Percentiles rank a stretch among this genome's conserved stretches.
These are phyloP conservation scores for Buddleja alternifolia DNA, from an alignment of 257 asterid species.

Conservation along the genomic window DNA sequence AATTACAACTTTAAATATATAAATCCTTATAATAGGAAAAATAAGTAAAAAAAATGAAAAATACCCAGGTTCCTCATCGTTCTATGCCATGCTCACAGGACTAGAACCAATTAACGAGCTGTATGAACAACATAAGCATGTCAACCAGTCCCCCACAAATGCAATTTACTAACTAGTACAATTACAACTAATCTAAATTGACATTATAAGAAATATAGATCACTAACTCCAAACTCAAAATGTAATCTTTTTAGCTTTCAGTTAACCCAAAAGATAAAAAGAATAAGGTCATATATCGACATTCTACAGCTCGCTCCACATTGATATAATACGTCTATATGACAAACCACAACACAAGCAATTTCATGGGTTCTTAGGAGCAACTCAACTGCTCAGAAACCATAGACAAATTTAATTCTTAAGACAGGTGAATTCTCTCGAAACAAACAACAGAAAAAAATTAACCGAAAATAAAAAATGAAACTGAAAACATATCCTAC, in stretches of 20 bases:
- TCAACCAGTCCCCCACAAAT: background rate
- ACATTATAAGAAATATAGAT: background rate
- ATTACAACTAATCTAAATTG: background rate
- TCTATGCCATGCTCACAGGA: background rate
- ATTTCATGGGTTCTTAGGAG: constrained; percentile 4
- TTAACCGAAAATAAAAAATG: background rate
- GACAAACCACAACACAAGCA: constrained; percentile 6
- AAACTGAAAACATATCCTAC: constrained; percentile 11
- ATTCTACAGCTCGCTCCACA: background rate
- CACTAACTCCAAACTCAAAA: background rate
- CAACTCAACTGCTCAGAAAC: constrained; percentile 17
- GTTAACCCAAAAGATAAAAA: no score
- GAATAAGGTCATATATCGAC: no score
- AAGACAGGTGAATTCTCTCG: constrained; percentile 21
- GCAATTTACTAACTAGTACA: background rate
- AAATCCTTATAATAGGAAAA: background rate
- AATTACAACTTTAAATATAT: background rate
- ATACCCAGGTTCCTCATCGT: background rate
- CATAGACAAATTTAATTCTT: constrained; percentile 14
- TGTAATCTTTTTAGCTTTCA: no score
- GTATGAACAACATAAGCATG: background rate
- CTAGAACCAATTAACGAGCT: background rate
- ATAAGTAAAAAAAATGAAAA: background rate
- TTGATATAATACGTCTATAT: background rate
- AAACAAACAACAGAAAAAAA: constrained; percentile 15